A percentile compares a stretch with the other conserved stretches of the same genome.
Evolutionary conservation across 2,329 filamentous ascomycete genomes (phyloP).

Genomic region (Colletotrichum theobromicola): DNA sequence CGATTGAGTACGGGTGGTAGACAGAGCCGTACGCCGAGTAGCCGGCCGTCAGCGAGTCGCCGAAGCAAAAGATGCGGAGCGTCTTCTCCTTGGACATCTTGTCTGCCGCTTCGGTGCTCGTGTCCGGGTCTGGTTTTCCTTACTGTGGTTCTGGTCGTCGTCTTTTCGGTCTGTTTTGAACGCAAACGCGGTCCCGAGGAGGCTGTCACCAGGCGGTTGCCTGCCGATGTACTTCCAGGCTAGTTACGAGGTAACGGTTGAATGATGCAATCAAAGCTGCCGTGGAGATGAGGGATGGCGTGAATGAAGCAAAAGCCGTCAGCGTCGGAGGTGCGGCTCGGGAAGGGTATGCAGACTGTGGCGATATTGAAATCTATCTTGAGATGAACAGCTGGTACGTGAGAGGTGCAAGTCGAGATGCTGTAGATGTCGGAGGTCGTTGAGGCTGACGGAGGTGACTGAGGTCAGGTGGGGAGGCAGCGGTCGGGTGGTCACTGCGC

Average conservation of each 20-base stretch:
- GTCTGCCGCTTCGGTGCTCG: background rate
- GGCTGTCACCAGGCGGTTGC: background rate
- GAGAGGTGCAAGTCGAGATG: background rate
- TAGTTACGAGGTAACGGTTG: background rate
- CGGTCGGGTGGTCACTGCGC: background rate
- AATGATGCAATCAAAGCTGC: background rate
- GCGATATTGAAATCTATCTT: background rate
- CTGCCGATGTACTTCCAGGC: background rate
- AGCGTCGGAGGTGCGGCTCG: background rate
- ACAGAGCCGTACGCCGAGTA: slow-evolving; percentile 46
- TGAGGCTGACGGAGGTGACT: slow-evolving; percentile 4
- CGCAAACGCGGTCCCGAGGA: background rate
- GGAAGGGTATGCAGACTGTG: background rate
- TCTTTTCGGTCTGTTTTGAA: background rate
- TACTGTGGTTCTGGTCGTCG: background rate
- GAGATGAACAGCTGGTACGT: background rate
- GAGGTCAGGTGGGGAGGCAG: background rate
- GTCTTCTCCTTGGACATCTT: slow-evolving; percentile 20
- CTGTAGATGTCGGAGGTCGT: background rate
- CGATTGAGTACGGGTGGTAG: slow-evolving; percentile 59
- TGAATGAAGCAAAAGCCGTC: background rate
- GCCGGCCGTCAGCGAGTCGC: slow-evolving; percentile 68
- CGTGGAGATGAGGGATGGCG: background rate
- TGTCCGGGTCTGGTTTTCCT: background rate
- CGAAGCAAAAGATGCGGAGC: slow-evolving; percentile 67